Evolutionary conservation across 2,329 filamentous ascomycete genomes (phyloP), one percentile per base, ranked within the genome.

Genomic region (Didymella keratinophila): DNA sequence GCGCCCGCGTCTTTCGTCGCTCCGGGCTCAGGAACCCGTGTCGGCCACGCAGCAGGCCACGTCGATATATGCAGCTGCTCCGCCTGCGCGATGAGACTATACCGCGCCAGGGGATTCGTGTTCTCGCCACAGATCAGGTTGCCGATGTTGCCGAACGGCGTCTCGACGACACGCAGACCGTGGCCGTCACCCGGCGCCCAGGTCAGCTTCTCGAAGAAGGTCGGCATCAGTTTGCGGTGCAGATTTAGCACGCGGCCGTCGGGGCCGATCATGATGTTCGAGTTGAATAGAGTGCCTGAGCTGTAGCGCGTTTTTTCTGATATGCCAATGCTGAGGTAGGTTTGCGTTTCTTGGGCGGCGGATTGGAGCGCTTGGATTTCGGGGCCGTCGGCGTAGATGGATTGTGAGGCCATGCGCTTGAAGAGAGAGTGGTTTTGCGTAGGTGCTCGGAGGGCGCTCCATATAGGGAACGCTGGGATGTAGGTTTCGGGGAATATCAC

Each of bases 41-140:
- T 86, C 2, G 83, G 83, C 83, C 83, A 86, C 1, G 84, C 76
- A 0, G 82, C 78, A 2, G 84, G 84, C 84, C 83, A 86, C 0
- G 79, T 81, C 0, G 81, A 83, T 20, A 86, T 80, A 66, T 86
- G 84, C 12, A 86, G 67, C 58, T 86, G 81, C 63, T 86, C 83
- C 1, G 81, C 82, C 60, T 86, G 83, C 0, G 83, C 80, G 75
- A 85, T 84, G 2, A 86, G 66, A 0, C 78, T 63, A 41, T 82
- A 86, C 14, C 82, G 69, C 1, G 84, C 84, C 0, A 86, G 67
- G 0, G 83, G 83, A 58, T 86, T 86, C 0, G 83, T 86, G 47
- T 86, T 86, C 68, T 86, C 84, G 2, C 84, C 84, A 61, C 84
- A 86, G 16, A 86, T 84, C 52, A 86, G 66, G 4, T 70, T 75